Evolutionary conservation across 2,329 filamentous ascomycete genomes (phyloP), one percentile per base, ranked within the genome.

Genomic region (Intubia oerlemansii): DNA sequence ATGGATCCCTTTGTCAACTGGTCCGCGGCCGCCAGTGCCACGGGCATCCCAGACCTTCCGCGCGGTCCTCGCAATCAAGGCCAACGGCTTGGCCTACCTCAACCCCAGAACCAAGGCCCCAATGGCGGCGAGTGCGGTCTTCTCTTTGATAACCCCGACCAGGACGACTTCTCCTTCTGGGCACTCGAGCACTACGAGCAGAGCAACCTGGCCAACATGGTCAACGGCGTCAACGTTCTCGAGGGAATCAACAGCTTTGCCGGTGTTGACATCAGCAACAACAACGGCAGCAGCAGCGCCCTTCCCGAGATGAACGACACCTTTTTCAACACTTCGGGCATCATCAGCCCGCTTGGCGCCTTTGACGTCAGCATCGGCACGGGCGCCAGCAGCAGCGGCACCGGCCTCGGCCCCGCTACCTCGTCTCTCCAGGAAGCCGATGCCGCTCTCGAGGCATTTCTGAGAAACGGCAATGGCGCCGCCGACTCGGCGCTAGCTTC

Each of bases 1-100:
- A 52, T 62, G 53, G 66, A 73, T 31, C 61, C 71, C 36, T 68
- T 74, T 43, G 62, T 77, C 45, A 55, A 69, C 43, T 72, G 66
- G 63, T 62, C 68, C 25, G 49, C 53, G 9, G 25, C 33, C 7
- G 27, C 31, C 10, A 15, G 20, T 20, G 24, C 19, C 14, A 14
- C 21, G 4, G 25, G 20, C 11, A 10, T 25, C n/a, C n/a, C n/a
- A n/a, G n/a, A n/a, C n/a, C n/a, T n/a, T n/a, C n/a, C n/a, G n/a
- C n/a, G n/a, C n/a, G n/a, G n/a, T n/a, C n/a, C n/a, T n/a, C n/a
- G n/a, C n/a, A n/a, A n/a, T n/a, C n/a, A n/a, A n/a, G n/a, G n/a
- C n/a, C n/a, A n/a, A n/a, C n/a, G n/a, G n/a, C n/a, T n/a, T n/a
- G n/a, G n/a, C n/a, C n/a, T n/a, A n/a, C n/a, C n/a, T n/a, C n/a